Base-by-base conservation (phyloP, 352 stramenopile genomes). In the Aphanomyces euteiches region DNA sequence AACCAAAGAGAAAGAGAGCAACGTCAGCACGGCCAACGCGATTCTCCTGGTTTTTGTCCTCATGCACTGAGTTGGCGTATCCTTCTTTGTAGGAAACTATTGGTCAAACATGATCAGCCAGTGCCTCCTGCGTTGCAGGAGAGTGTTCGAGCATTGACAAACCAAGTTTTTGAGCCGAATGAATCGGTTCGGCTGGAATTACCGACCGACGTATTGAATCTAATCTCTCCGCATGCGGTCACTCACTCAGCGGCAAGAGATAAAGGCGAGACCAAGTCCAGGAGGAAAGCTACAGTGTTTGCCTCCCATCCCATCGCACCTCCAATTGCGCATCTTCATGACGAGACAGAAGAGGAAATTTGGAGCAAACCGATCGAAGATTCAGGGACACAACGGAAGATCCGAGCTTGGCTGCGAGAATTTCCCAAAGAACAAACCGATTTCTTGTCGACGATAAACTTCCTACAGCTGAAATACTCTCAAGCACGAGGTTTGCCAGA, bases 371-470 rank as follows among this genome's bases (percentile, higher is more conserved):
- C 59, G 13, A n/a, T 50, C 10, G 19, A 40, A 5, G 54, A 61
- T 37, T 12, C 19, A 12, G 54, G 41, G 28, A 39, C 54, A 3
- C 17, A 37, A 37, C 17, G 54, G 15, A 61, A 61, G 36, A 48
- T 67, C 17, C 40, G 7, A 6, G 37, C 15, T 1, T 67, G 59
- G 59, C 21, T 67, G 17, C 17, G 19, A 2, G 38, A 67, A 37
- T 67, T 67, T 39, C 59, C 59, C 6, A 6, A 6, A 3, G 59
- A 67, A 38, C 39, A 67, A 39, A 7, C 13, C 7, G 41, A 56
- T 40, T 67, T 67, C 48, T 56, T 67, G 43, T 67, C 59, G 12
- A 41, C 59, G 40, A 67, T 50, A 3, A 67, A 67, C 59, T 67
- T 43, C 37, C 56, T 56, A n/a, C 41, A 67, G 17, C 40, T 67